Conservation (phyloP, 139 green algal genomes). For the Eudorina sp. region DNA sequence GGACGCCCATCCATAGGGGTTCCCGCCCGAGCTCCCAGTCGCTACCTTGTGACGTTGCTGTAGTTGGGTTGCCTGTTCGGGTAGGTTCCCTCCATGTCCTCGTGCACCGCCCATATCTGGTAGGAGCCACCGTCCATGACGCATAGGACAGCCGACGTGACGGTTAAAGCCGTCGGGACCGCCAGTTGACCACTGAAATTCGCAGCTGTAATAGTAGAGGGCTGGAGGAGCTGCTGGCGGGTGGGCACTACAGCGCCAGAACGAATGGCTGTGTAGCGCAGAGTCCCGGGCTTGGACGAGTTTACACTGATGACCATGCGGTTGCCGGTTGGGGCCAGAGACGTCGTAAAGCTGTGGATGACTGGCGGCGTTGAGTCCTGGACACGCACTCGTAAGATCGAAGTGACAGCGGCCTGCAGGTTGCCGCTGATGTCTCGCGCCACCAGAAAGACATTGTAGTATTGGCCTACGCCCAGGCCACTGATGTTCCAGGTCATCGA, state of each 20-base stretch:
- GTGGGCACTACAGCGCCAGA: conserved; percentile 26
- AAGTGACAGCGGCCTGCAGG: conserved; percentile 37
- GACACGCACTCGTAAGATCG: conserved; percentile 41
- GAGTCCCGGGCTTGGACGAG: conserved; percentile 43
- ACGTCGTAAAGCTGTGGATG: conserved; percentile 25
- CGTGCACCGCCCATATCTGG: conserved; percentile 58
- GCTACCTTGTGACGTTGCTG: conserved; percentile 53
- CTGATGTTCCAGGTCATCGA: background rate
- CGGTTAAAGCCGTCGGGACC: background rate
- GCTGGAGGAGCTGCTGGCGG: conserved; percentile 33
- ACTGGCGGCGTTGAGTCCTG: conserved; percentile 47
- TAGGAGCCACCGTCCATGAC: conserved; percentile 51
- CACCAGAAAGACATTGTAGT: conserved; percentile 53
- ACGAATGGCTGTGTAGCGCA: conserved; percentile 33
- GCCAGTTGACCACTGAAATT: conserved; percentile 59
- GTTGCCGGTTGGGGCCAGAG: conserved; percentile 36
- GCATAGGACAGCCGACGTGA: conserved; percentile 31
- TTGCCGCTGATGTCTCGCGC: conserved; percentile 41
- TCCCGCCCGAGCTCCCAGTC: background rate
- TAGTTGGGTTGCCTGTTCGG: conserved; percentile 55
- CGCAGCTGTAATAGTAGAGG: background rate
- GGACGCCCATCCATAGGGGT: no score
- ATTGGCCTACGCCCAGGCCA: background rate
- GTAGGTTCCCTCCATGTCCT: conserved; percentile 57
- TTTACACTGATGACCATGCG: conserved; percentile 37